phyloP scores from a whole-genome alignment of 306 rosid species.

The Corylus americana region DNA sequence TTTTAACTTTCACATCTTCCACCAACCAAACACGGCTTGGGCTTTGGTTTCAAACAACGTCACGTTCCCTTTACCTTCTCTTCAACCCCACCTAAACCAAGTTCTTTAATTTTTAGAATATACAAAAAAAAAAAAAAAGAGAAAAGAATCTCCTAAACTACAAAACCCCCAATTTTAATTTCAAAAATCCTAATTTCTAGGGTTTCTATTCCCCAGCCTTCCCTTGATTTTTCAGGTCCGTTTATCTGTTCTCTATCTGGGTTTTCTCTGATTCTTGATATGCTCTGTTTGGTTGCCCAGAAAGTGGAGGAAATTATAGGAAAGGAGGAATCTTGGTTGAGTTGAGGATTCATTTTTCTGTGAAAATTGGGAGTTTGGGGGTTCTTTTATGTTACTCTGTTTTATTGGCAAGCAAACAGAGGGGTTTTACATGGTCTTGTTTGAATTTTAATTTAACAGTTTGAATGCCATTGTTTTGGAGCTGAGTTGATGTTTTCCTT shows the following conservation, averaged over 20 bases:
- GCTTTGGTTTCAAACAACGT: conserved; percentile 3
- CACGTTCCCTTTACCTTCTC: conserved; percentile 38
- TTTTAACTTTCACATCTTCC: neutral
- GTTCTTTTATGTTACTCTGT: neutral
- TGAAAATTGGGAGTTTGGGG: neutral
- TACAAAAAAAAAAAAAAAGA: neutral
- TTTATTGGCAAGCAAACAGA: neutral
- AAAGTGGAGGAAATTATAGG: neutral
- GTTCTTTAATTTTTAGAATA: neutral
- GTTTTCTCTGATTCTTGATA: neutral
- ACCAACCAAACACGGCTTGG: conserved; percentile 25
- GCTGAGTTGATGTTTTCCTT: too few species aligned
- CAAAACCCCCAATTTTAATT: neutral
- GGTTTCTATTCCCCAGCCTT: conserved; percentile 32
- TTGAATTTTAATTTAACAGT: neutral
- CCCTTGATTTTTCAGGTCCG: conserved; percentile 44
- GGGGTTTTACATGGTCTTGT: neutral
- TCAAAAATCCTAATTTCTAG: conserved; percentile 22
- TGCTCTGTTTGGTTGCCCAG: conserved; percentile 17
- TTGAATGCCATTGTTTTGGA: conserved; percentile 7
- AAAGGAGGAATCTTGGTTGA: neutral
- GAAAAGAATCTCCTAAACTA: conserved; percentile 18
- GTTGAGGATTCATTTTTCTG: neutral
- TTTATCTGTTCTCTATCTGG: neutral
- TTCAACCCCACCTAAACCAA: conserved; percentile 3